Evolutionary conservation across 805 yeast species (phyloP).

Genomic region (Cyberlindnera amylophila): DNA sequence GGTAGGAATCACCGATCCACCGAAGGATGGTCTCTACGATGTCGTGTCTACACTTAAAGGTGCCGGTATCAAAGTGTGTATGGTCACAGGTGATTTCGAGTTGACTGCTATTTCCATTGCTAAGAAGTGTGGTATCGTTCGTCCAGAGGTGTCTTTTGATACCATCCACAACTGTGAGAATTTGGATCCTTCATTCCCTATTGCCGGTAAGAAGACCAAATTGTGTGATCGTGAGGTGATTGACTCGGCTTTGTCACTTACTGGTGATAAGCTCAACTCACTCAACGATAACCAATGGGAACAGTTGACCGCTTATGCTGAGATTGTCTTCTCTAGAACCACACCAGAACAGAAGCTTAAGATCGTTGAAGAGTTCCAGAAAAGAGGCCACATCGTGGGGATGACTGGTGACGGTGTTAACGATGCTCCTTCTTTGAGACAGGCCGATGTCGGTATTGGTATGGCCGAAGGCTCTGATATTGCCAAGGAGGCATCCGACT

Average conservation of each 20-base stretch:
- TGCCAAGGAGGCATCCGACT: conserved; percentile 26
- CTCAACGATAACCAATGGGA: conserved; percentile 42
- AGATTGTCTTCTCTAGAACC: conserved; percentile 35
- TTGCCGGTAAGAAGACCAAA: conserved; percentile 7
- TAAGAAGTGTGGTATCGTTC: conserved; percentile 37
- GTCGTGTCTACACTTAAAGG: conserved; percentile 32
- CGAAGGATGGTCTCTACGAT: conserved; percentile 33
- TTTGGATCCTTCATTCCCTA: conserved; percentile 17
- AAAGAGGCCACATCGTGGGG: conserved; percentile 71
- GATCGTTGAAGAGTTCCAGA: conserved; percentile 45
- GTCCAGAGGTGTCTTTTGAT: conserved; percentile 11
- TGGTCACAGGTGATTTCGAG: conserved; percentile 54
- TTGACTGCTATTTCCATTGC: conserved; percentile 50
- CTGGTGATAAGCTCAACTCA: conserved; percentile 31
- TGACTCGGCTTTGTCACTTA: conserved; percentile 31
- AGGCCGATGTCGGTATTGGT: conserved; percentile 80
- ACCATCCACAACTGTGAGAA: conserved; percentile 19
- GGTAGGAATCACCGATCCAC: conserved; percentile 43
- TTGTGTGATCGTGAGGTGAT: conserved; percentile 15
- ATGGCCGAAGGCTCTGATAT: conserved; percentile 41
- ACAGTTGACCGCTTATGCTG: conserved; percentile 32
- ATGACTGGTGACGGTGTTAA: conserved; percentile 68
- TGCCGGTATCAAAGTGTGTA: conserved; percentile 40
- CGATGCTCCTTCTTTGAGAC: conserved; percentile 60
- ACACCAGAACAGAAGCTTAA: conserved; percentile 49